These are phyloP conservation scores for Fusarium neocosmosporiellum DNA, from an alignment of 2,329 filamentous ascomycete species.

Conservation along the genomic window DNA sequence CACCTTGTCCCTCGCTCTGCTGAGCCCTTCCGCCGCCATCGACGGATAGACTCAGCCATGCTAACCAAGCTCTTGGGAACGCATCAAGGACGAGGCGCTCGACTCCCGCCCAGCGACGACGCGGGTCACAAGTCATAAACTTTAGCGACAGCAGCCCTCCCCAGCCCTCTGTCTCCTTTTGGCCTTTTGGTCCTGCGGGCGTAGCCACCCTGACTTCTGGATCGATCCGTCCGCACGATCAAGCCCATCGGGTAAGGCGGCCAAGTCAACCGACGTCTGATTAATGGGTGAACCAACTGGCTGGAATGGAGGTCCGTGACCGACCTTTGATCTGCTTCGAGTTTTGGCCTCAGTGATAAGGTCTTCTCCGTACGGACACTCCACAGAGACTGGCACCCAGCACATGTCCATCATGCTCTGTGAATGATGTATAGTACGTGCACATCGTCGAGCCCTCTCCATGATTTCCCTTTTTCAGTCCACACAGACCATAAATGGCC, in stretches of 20 bases:
- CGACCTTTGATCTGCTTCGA: constrained; percentile 18
- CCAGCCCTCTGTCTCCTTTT: constrained; percentile 23
- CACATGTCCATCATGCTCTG: neutral
- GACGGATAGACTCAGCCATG: constrained; percentile 50
- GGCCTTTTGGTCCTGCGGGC: constrained; percentile 14
- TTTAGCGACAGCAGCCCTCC: constrained; percentile 33
- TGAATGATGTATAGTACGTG: neutral
- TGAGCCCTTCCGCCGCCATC: constrained; percentile 47
- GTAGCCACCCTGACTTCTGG: constrained; percentile 21
- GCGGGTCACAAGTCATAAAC: constrained; percentile 32
- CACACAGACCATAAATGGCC: neutral
- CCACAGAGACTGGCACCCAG: neutral
- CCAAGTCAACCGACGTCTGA: constrained; percentile 30
- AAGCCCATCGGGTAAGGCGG: constrained; percentile 36
- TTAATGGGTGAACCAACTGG: constrained; percentile 30
- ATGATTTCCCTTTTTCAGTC: neutral
- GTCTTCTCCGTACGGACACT: neutral
- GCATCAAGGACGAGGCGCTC: constrained; percentile 43
- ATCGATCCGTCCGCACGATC: constrained; percentile 22
- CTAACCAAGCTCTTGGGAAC: constrained; percentile 48
- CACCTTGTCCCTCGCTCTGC: constrained; percentile 29
- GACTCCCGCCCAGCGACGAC: constrained; percentile 38
- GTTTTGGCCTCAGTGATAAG: constrained; percentile 3
- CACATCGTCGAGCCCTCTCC: neutral
- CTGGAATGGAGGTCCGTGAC: constrained; percentile 37